Evolutionary conservation across 805 yeast genomes (phyloP).

Genomic region (Metschnikowia rubicola): DNA sequence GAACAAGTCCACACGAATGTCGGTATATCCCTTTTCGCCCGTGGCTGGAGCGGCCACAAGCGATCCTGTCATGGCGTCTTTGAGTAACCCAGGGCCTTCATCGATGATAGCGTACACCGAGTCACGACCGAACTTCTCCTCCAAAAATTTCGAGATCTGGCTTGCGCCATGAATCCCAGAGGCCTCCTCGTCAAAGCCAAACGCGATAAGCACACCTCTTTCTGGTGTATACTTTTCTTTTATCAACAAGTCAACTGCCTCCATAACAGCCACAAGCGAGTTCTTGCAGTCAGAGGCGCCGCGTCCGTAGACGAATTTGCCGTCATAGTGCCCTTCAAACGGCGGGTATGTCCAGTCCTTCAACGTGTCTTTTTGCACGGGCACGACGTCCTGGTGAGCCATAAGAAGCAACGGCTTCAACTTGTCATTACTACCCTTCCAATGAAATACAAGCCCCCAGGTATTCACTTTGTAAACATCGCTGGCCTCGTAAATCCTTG

Average conservation of each 20-base stretch:
- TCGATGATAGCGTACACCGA: slow-evolving; percentile 17
- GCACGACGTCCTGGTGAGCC: slow-evolving; percentile 18
- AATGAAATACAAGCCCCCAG: slow-evolving; percentile 15
- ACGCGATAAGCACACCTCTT: slow-evolving; percentile 15
- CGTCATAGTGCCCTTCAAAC: slow-evolving; percentile 14
- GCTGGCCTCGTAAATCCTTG: slow-evolving; percentile 7
- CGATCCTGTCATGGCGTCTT: slow-evolving; percentile 9
- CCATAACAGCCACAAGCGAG: slow-evolving; percentile 60
- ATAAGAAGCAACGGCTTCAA: slow-evolving; percentile 19
- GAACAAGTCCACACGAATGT: slow-evolving; percentile 33
- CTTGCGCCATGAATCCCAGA: slow-evolving; percentile 15
- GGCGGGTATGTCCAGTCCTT: slow-evolving; percentile 16
- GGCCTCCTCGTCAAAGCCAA: slow-evolving; percentile 20
- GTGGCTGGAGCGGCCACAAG: slow-evolving; percentile 16
- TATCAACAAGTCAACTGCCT: slow-evolving; percentile 25
- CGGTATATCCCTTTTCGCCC: slow-evolving; percentile 18
- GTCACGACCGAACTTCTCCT: slow-evolving; percentile 13
- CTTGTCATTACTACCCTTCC: slow-evolving; percentile 15
- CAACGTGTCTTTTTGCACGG: slow-evolving; percentile 16
- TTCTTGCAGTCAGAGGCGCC: slow-evolving; percentile 78
- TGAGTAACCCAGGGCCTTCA: slow-evolving; percentile 18
- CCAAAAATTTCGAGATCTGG: slow-evolving; percentile 9
- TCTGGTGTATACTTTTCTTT: slow-evolving; percentile 10
- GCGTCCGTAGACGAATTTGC: slow-evolving; percentile 62
- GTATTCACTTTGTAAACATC: slow-evolving; percentile 16